These are phyloP conservation scores for Phalaenopsis aphrodite DNA, from an alignment of 106 monocot species.

Conservation along the genomic window DNA sequence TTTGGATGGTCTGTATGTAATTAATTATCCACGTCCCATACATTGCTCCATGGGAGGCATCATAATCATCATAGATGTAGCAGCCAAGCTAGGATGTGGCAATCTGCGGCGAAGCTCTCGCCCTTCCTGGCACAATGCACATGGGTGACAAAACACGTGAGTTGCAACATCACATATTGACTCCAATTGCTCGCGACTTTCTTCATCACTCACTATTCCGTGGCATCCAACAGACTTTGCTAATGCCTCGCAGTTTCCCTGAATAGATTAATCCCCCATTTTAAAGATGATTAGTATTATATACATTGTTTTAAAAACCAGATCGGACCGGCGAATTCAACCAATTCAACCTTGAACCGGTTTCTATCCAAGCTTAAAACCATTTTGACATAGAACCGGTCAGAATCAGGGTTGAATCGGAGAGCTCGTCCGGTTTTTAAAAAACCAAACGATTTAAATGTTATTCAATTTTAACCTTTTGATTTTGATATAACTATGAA, in stretches of 20 bases:
- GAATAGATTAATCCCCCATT: not conserved
- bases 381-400: too few species aligned
- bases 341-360: too few species aligned
- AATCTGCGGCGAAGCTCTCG: conserved; percentile 67
- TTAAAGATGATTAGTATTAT: too few species aligned
- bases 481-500: too few species aligned
- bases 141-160: conserved; percentile 55
- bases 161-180: conserved; percentile 45
- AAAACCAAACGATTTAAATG: too few species aligned
- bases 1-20: too few species aligned
- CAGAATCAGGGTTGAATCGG: too few species aligned
- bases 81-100: conserved; percentile 64
- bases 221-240: conserved; percentile 47
- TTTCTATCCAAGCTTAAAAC: too few species aligned
- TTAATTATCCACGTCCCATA: conserved; percentile 29
- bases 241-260: conserved; percentile 66
- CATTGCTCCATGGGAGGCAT: conserved; percentile 52
- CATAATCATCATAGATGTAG: conserved; percentile 31
- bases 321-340: too few species aligned
- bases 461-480: too few species aligned
- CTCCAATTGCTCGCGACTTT: conserved; percentile 50
- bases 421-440: too few species aligned
- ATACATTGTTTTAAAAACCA: too few species aligned
- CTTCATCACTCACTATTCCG: conserved; percentile 30
- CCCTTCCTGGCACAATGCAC: conserved; percentile 81